Evolutionary conservation across 192 early-diverging fungal species (phyloP).

Genomic region (Backusella circina): DNA sequence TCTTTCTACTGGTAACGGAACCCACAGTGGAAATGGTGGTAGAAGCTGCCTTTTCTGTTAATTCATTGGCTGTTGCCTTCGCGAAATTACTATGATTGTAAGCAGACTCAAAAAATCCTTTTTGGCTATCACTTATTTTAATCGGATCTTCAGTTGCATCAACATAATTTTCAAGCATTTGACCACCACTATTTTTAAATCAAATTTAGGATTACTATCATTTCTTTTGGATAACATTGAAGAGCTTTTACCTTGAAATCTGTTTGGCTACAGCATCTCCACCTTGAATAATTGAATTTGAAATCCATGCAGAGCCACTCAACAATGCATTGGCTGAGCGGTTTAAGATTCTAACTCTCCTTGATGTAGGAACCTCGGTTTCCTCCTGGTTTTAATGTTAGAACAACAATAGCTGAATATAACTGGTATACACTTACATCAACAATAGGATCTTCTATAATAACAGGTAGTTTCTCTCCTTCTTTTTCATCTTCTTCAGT

Average conservation of each 20-base stretch:
- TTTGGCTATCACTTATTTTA: conserved; percentile 8
- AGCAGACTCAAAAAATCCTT: not conserved
- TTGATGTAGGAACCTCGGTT: conserved; percentile 1
- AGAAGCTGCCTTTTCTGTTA: conserved; percentile 13
- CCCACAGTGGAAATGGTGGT: not conserved
- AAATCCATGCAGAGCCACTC: conserved; percentile 24
- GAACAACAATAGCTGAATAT: too few relatives aligned
- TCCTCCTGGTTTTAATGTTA: not conserved
- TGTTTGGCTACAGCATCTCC: conserved; percentile 13
- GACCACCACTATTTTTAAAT: conserved; percentile 5
- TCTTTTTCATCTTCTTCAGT: not conserved
- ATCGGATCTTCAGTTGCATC: conserved; percentile 8
- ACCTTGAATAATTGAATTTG: conserved; percentile 1
- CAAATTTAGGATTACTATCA: not conserved
- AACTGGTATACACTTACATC: not conserved
- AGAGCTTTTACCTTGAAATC: conserved; percentile 17
- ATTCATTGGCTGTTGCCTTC: not conserved
- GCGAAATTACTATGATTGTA: not conserved
- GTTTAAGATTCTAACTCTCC: conserved; percentile 16
- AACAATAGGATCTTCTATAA: not conserved
- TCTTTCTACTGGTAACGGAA: not conserved
- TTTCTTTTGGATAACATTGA: not conserved
- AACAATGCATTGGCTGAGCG: conserved; percentile 13
- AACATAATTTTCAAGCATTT: conserved; percentile 3
- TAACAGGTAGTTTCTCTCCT: conserved; percentile 22